Evolutionary conservation across 495 filamentous ascomycete species (phyloP).

Genomic region (Poronia punctata): DNA sequence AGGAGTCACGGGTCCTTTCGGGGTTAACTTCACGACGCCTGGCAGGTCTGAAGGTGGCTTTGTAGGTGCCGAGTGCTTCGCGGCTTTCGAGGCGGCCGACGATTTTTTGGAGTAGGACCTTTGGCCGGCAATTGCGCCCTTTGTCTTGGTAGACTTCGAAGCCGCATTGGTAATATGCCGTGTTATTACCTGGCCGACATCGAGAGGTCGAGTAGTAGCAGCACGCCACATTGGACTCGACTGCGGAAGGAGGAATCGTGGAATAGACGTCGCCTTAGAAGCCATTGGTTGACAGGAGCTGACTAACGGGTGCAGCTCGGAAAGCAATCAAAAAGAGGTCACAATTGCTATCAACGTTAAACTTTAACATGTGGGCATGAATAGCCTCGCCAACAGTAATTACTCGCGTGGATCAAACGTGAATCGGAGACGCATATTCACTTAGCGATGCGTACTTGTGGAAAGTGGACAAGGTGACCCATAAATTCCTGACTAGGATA

Average conservation of each 20-base stretch:
- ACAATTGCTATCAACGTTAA: too few relatives aligned
- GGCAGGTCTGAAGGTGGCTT: slow-evolving; percentile 22
- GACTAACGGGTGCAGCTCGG: background rate
- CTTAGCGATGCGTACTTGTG: too few relatives aligned
- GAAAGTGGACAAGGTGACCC: too few relatives aligned
- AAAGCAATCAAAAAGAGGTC: too few relatives aligned
- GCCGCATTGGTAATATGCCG: slow-evolving; percentile 30
- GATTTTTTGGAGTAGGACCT: background rate
- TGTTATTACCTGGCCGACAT: slow-evolving; percentile 19
- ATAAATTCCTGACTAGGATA: too few relatives aligned
- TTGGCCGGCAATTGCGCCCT: background rate
- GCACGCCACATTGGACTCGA: slow-evolving; percentile 39
- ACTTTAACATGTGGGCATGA: too few relatives aligned
- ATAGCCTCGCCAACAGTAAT: background rate
- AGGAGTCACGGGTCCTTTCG: slow-evolving; percentile 1
- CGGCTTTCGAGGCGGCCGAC: slow-evolving; percentile 14
- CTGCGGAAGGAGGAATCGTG: slow-evolving; percentile 49
- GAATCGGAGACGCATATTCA: too few relatives aligned
- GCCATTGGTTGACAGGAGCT: slow-evolving; percentile 28
- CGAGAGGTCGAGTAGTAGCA: slow-evolving; percentile 16
- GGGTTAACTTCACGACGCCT: slow-evolving; percentile 12
- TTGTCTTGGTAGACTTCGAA: slow-evolving; percentile 7
- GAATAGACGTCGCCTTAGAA: slow-evolving; percentile 35
- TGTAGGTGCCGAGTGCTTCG: slow-evolving; percentile 29
- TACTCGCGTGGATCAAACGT: too few relatives aligned